A percentile compares a stretch with the other conserved stretches of the same genome.
Evolutionary conservation across 2,329 filamentous ascomycete species (phyloP).

Genomic region (Thielaviopsis musarum): DNA sequence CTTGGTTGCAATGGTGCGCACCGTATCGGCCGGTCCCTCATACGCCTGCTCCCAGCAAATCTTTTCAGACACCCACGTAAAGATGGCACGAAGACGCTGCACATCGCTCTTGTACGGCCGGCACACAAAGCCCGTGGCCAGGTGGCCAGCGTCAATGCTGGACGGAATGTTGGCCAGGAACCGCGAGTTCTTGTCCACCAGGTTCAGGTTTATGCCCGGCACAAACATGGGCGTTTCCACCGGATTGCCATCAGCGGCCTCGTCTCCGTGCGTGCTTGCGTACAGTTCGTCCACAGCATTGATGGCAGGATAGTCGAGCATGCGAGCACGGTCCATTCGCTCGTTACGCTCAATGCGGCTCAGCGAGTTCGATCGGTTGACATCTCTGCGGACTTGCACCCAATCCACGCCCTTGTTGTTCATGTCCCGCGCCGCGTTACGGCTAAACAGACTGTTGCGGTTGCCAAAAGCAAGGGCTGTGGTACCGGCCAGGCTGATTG

Average conservation of each 20-base stretch:
- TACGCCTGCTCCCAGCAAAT: slow-evolving; percentile 92
- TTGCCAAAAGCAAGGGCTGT: slow-evolving; percentile 17
- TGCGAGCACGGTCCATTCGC: slow-evolving; percentile 74
- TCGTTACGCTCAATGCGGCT: slow-evolving; percentile 78
- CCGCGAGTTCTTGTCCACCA: slow-evolving; percentile 90
- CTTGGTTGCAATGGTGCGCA: slow-evolving; percentile 67
- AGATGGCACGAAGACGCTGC: slow-evolving; percentile 82
- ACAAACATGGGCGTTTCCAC: slow-evolving; percentile 75
- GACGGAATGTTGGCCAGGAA: slow-evolving; percentile 75
- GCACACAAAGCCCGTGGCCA: slow-evolving; percentile 86
- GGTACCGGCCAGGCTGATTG: slow-evolving; percentile 16
- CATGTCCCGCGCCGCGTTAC: slow-evolving; percentile 50
- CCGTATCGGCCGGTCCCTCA: slow-evolving; percentile 67
- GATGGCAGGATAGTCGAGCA: slow-evolving; percentile 81
- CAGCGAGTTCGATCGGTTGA: slow-evolving; percentile 86
- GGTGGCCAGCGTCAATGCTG: slow-evolving; percentile 60
- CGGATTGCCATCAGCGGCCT: slow-evolving; percentile 68
- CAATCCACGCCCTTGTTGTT: slow-evolving; percentile 53
- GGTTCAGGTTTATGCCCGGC: slow-evolving; percentile 55
- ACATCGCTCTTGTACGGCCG: slow-evolving; percentile 88
- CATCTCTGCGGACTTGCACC: slow-evolving; percentile 93
- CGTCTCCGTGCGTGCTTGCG: slow-evolving; percentile 74
- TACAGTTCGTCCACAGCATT: slow-evolving; percentile 81
- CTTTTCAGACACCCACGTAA: slow-evolving; percentile 93
- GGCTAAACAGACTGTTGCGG: slow-evolving; percentile 19